Percentiles rank a stretch among this genome's conserved stretches.
Evolutionary conservation across 2,329 filamentous ascomycete genomes (phyloP).

Genomic region (Botryosphaeria dothidea): DNA sequence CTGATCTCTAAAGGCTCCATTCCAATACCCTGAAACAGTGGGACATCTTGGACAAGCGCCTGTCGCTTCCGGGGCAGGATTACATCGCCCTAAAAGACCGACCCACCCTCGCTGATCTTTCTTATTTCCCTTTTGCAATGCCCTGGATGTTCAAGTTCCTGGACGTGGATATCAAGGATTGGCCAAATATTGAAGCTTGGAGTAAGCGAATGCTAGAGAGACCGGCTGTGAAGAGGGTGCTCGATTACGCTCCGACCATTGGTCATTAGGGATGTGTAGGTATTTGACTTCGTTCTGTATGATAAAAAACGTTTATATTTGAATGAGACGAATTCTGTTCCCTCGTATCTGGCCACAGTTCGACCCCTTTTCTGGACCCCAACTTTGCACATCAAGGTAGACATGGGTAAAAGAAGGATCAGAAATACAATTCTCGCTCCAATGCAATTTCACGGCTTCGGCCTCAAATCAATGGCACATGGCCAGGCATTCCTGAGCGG

Average conservation of each 20-base stretch:
- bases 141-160: constrained; percentile 40
- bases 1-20: too few species aligned
- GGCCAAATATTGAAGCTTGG: constrained; percentile 34
- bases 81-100: constrained; percentile 39
- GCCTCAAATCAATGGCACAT: constrained; percentile 26
- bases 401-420: too few species aligned
- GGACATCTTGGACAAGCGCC: too few species aligned
- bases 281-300: too few species aligned
- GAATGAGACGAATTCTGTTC: too few species aligned
- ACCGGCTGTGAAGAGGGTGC: constrained; percentile 25
- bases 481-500: constrained; percentile 27
- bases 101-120: constrained; percentile 39
- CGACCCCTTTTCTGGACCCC: too few species aligned
- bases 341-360: too few species aligned
- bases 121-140: constrained; percentile 41
- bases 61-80: constrained; percentile 20
- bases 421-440: too few species aligned
- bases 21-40: too few species aligned
- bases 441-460: neutral
- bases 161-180: constrained; percentile 33
- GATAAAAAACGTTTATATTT: too few species aligned
- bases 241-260: constrained; percentile 26
- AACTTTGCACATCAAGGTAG: too few species aligned
- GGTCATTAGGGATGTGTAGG: too few species aligned
- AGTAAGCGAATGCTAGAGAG: constrained; percentile 28